phyloP scores from a whole-genome alignment of 2,329 filamentous ascomycete genomes.

The Coniochaeta sp. region DNA sequence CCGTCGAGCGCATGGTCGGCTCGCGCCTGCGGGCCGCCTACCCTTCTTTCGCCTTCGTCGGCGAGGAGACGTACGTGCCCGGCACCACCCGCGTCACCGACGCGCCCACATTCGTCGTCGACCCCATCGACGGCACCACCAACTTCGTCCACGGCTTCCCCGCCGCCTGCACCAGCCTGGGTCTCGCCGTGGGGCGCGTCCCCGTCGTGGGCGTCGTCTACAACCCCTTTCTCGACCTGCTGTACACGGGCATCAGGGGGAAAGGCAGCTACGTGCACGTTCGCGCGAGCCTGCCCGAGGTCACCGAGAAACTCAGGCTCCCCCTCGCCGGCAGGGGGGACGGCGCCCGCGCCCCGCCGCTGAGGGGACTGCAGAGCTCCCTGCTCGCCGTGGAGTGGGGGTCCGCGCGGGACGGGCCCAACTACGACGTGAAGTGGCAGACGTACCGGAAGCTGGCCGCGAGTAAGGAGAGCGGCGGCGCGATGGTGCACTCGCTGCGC shows the following conservation, averaged over 20 bases:
- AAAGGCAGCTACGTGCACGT: constrained; percentile 55
- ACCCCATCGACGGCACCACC: constrained; percentile 76
- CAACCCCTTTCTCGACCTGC: constrained; percentile 64
- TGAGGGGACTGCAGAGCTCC: constrained; percentile 53
- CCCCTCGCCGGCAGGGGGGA: constrained; percentile 29
- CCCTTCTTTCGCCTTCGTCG: constrained; percentile 57
- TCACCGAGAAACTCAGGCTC: constrained; percentile 18
- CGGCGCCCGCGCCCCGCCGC: constrained; percentile 40
- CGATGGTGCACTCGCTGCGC: constrained; percentile 72
- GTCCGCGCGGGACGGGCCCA: constrained; percentile 56
- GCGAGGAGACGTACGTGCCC: constrained; percentile 69
- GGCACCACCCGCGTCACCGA: constrained; percentile 53
- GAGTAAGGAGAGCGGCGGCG: constrained; percentile 54
- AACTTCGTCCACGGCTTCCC: constrained; percentile 77
- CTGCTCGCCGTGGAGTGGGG: constrained; percentile 72
- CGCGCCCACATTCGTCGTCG: constrained; percentile 70
- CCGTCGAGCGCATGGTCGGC: constrained; percentile 56
- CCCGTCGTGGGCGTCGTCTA: constrained; percentile 70
- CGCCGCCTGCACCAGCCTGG: constrained; percentile 69
- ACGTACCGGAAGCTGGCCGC: constrained; percentile 57
- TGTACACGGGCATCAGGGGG: constrained; percentile 64
- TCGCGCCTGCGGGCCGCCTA: constrained; percentile 42
- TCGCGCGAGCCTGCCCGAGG: constrained; percentile 30
- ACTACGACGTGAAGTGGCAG: constrained; percentile 62
- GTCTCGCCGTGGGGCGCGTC: constrained; percentile 53